A percentile compares a stretch with the other conserved stretches of the same genome.
These are phyloP conservation scores for Apiospora hydei DNA, from an alignment of 2,329 filamentous ascomycete species.

Conservation along the genomic window DNA sequence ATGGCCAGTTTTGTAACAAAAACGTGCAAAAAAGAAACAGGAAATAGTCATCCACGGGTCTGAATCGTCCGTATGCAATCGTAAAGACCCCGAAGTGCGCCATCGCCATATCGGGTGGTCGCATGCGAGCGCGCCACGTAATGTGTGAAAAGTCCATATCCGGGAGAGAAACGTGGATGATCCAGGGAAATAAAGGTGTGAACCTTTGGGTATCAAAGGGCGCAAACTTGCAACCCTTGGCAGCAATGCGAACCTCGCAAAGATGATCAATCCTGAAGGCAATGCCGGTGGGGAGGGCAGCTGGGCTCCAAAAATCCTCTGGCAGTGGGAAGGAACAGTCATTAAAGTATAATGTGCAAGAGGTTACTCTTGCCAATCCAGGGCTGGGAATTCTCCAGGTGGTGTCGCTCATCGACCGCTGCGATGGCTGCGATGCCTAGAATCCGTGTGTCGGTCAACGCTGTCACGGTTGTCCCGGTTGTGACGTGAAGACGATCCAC, in stretches of 20 bases:
- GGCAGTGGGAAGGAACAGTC: constrained; percentile 41
- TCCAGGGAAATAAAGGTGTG: constrained; percentile 24
- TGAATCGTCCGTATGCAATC: constrained; percentile 41
- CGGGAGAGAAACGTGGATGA: constrained; percentile 30
- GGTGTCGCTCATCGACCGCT: constrained; percentile 27
- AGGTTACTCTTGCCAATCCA: constrained; percentile 32
- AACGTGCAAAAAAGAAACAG: constrained; percentile 37
- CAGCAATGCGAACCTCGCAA: constrained; percentile 39
- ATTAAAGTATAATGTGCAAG: constrained; percentile 38
- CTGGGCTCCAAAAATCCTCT: constrained; percentile 39
- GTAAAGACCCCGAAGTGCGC: constrained; percentile 33
- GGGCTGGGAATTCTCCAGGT: not conserved
- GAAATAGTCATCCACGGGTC: constrained; percentile 39
- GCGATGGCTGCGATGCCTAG: constrained; percentile 39
- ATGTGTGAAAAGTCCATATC: constrained; percentile 29
- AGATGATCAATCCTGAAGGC: constrained; percentile 42
- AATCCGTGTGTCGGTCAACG: constrained; percentile 39
- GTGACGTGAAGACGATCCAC: constrained; percentile 41
- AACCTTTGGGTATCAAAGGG: constrained; percentile 37
- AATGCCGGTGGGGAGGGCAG: constrained; percentile 37
- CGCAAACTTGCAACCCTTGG: constrained; percentile 46
- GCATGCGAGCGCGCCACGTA: constrained; percentile 21
- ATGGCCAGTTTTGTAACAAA: constrained; percentile 35
- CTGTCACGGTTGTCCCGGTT: constrained; percentile 35
- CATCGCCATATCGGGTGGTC: constrained; percentile 19